These are phyloP conservation scores for Cichorium intybus DNA, from an alignment of 140 eudicot genomes.

Conservation along the genomic window DNA sequence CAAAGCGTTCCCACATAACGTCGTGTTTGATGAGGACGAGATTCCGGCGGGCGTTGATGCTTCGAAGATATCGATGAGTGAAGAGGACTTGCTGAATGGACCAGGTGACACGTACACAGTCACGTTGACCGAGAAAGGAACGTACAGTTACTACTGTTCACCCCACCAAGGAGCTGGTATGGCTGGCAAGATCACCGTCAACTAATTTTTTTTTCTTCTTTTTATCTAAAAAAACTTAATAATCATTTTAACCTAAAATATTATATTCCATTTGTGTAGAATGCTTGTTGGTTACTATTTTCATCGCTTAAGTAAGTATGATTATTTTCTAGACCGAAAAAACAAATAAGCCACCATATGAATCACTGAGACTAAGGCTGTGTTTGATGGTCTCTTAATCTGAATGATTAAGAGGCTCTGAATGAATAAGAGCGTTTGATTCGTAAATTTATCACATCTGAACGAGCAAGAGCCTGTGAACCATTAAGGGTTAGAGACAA, in stretches of 20 bases:
- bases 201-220: background rate
- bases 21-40: constrained; percentile 82
- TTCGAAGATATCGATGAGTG: constrained; percentile 56
- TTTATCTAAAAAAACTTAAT: background rate
- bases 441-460: too few species aligned
- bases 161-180: constrained; percentile 94
- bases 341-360: too few species aligned
- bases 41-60: constrained; percentile 74
- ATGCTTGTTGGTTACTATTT: too few species aligned
- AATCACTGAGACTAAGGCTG: too few species aligned
- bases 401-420: too few species aligned
- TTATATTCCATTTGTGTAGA: constrained; percentile 8
- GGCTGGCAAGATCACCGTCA: constrained; percentile 76
- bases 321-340: too few species aligned
- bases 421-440: too few species aligned
- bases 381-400: too few species aligned
- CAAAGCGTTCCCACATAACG: constrained; percentile 86
- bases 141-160: constrained; percentile 50
- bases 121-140: constrained; percentile 32
- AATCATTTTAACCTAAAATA: background rate
- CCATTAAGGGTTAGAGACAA: too few species aligned
- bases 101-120: constrained; percentile 37
- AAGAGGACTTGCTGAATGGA: constrained; percentile 20
- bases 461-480: too few species aligned
- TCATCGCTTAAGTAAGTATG: too few species aligned